phyloP scores from a whole-genome alignment of 768 basidiomycete species.

The Hypsizygus marmoreus region DNA sequence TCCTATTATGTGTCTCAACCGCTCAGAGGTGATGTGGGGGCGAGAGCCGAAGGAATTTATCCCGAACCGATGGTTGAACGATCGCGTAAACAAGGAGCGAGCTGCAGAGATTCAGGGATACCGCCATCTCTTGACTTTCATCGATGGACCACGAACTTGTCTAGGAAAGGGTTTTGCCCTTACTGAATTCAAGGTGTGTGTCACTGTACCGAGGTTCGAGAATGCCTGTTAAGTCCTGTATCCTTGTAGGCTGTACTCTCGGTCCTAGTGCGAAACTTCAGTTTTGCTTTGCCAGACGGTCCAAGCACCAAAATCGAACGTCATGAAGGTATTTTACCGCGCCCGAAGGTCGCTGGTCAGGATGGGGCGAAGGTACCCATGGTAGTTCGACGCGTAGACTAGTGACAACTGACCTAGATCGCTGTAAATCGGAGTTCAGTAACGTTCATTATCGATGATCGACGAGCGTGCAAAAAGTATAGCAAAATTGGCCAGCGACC shows the following conservation, averaged over 20 bases:
- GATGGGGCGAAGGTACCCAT: slow-evolving; percentile 31
- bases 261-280: slow-evolving; percentile 43
- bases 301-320: slow-evolving; percentile 32
- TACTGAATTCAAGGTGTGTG: slow-evolving; percentile 40
- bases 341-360: slow-evolving; percentile 36
- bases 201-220: background rate
- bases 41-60: slow-evolving; percentile 42
- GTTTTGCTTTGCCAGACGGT: slow-evolving; percentile 39
- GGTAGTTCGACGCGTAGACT: slow-evolving; percentile 24
- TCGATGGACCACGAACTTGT: slow-evolving; percentile 47
- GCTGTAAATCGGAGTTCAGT: no score
- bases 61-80: slow-evolving; percentile 45
- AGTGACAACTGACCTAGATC: no score
- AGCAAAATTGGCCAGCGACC: no score
- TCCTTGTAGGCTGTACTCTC: slow-evolving; percentile 38
- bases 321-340: slow-evolving; percentile 30
- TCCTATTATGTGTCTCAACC: slow-evolving; percentile 42
- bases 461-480: no score
- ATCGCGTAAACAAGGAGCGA: slow-evolving; percentile 10
- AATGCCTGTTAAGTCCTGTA: background rate
- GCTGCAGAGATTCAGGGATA: slow-evolving; percentile 38
- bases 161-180: slow-evolving; percentile 45
- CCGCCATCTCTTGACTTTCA: slow-evolving; percentile 43
- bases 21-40: slow-evolving; percentile 44
- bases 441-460: no score